phyloP scores from a whole-genome alignment of 192 early-diverging fungal genomes.

The Funneliformis geosporum region DNA sequence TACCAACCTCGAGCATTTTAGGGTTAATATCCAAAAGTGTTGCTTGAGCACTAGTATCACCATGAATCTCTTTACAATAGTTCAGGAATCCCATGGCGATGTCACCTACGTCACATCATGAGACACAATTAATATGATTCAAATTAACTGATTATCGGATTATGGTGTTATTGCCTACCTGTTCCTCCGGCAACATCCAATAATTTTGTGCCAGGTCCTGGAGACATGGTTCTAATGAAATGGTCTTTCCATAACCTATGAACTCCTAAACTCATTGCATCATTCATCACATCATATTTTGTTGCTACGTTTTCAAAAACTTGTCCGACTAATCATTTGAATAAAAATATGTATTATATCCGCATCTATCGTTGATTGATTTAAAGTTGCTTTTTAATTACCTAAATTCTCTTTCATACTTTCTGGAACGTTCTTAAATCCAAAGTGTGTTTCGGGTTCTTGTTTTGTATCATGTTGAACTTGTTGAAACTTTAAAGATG shows the following conservation, averaged over 20 bases:
- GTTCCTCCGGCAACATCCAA: slow-evolving; percentile 98
- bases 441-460: slow-evolving; percentile 82
- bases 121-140: neutral
- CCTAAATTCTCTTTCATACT: slow-evolving; percentile 85
- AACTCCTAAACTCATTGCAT: slow-evolving; percentile 90
- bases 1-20: slow-evolving; percentile 90
- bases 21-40: slow-evolving; percentile 96
- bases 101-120: slow-evolving; percentile 61
- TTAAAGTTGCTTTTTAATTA: slow-evolving; percentile 33
- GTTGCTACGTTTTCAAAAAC: slow-evolving; percentile 94
- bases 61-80: slow-evolving; percentile 71
- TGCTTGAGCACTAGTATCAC: slow-evolving; percentile 64
- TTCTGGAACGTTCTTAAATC: slow-evolving; percentile 85
- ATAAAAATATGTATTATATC: neutral
- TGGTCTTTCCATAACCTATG: slow-evolving; percentile 98
- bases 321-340: slow-evolving; percentile 64
- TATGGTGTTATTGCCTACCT: slow-evolving; percentile 45
- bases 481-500: neutral
- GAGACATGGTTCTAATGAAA: slow-evolving; percentile 82
- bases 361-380: neutral
- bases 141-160: neutral
- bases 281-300: slow-evolving; percentile 99
- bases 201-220: slow-evolving; percentile 76
- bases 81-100: slow-evolving; percentile 95
- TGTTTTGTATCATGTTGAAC: neutral